Evolutionary conservation across 1,284 basidiomycete species (phyloP).

Genomic region (Ceratobasidium papillatum): DNA sequence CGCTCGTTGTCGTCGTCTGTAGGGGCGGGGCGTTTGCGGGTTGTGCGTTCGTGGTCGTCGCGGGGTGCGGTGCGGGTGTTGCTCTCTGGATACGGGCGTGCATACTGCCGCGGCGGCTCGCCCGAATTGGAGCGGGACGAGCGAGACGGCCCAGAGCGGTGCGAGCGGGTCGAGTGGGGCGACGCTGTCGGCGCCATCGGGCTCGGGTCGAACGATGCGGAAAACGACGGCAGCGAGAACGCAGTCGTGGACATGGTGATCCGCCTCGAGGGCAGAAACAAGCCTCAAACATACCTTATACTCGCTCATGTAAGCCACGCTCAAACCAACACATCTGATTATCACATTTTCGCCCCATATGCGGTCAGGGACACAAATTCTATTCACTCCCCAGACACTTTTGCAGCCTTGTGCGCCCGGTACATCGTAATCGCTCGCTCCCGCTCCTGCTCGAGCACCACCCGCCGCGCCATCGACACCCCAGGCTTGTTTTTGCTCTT

Average conservation of each 20-base stretch:
- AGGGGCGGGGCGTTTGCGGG: constrained; percentile 16
- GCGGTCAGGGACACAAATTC: background rate
- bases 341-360: background rate
- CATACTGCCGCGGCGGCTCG: constrained; percentile 9
- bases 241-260: constrained; percentile 7
- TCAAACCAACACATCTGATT: too few species aligned
- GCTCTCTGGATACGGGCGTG: constrained; percentile 28
- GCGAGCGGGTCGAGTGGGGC: constrained; percentile 2
- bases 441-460: constrained; percentile 13
- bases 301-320: background rate
- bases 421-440: constrained; percentile 8
- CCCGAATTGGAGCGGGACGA: constrained; percentile 15
- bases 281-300: constrained; percentile 1
- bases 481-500: too few species aligned
- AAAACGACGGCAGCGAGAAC: constrained; percentile 23
- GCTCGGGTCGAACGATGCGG: constrained; percentile 1
- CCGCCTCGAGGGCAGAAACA: constrained; percentile 19
- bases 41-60: background rate
- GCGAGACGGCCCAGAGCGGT: background rate
- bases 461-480: constrained; percentile 27
- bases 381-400: background rate
- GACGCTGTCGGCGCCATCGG: background rate
- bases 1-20: background rate
- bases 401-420: constrained; percentile 13
- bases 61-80: constrained; percentile 26